Evolutionary conservation across 768 basidiomycete genomes (phyloP), one percentile per base, ranked within the genome.

Genomic region (Lactarius hatsudake): DNA sequence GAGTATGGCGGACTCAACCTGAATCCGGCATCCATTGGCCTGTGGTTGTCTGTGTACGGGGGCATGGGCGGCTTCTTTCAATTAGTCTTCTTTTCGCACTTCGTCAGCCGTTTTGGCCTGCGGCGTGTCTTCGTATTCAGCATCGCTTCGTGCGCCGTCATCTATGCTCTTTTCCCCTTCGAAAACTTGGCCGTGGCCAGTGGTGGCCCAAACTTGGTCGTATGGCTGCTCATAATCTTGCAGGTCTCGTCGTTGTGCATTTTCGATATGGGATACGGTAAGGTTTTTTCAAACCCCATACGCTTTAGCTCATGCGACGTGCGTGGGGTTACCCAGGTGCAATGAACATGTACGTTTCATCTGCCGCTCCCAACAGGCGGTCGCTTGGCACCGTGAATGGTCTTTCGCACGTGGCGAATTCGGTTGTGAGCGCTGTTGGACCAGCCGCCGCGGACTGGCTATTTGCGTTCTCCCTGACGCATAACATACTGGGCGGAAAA

Each of bases 311-410:
- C 53, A 30, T 1, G 32, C 9, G 30, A 55, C 30, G 36, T 20
- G n/a, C 5, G 34, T 10, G 26, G 84, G 13, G 54, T 56, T 5
- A 7, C 42, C 13, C 62, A 89, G 89, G 87, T 32, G 83, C 86
- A 59, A 75, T 89, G 23, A 89, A 88, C 75, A 88, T 90, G 61
- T 88, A 85, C 68, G 85, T 91, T 65, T 80, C 83, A 7, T 84
- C 83, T 8, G 81, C 88, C 15, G 79, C 89, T 0, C 88, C 89
- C 2, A 87, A 87, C 62, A 81, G 81, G 30, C 82, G 83, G 12
- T 84, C 86, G 9, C 80, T 90, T 9, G 89, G 89, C 12, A 83
- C 87, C 2, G 87, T 86, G 23, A 89, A 89, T 69, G 89, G 89
- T 65, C 36, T 77, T 18, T 71, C 74, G 20, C 75, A 82, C 81